Conservation (phyloP, 345 rosid species). For the Euclidium syriacum region DNA sequence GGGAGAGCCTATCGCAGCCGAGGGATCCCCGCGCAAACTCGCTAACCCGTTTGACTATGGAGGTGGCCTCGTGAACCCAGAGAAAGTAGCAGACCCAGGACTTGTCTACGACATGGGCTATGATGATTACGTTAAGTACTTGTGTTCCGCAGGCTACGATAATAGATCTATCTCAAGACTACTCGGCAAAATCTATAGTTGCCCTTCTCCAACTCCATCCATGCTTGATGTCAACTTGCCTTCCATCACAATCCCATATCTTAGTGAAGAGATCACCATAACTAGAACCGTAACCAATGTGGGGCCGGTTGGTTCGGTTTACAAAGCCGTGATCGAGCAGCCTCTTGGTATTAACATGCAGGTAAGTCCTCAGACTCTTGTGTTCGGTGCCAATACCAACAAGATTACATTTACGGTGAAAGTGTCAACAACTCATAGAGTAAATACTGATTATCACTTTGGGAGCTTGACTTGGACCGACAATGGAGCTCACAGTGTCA, state of each 20-base stretch:
- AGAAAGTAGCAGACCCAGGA: conserved; percentile 48
- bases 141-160: conserved; percentile 58
- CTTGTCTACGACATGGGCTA: conserved; percentile 46
- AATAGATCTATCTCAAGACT: conserved; percentile 44
- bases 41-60: conserved; percentile 68
- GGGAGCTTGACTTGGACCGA: conserved; percentile 67
- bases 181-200: conserved; percentile 32
- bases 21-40: conserved; percentile 53
- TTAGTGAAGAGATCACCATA: conserved; percentile 38
- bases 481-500: conserved; percentile 36
- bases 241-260: conserved; percentile 59
- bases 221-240: conserved; percentile 57
- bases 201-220: conserved; percentile 40
- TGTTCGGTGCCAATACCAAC: conserved; percentile 40
- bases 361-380: conserved; percentile 50
- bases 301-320: conserved; percentile 43
- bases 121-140: conserved; percentile 46
- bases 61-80: conserved; percentile 60
- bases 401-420: conserved; percentile 28
- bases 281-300: conserved; percentile 69
- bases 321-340: conserved; percentile 40
- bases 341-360: conserved; percentile 45
- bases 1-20: conserved; percentile 39
- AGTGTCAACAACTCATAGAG: conserved; percentile 27
- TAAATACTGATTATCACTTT: conserved; percentile 42